phyloP scores from a whole-genome alignment of 2,329 filamentous ascomycete genomes.

The Aspergillus intermedius region DNA sequence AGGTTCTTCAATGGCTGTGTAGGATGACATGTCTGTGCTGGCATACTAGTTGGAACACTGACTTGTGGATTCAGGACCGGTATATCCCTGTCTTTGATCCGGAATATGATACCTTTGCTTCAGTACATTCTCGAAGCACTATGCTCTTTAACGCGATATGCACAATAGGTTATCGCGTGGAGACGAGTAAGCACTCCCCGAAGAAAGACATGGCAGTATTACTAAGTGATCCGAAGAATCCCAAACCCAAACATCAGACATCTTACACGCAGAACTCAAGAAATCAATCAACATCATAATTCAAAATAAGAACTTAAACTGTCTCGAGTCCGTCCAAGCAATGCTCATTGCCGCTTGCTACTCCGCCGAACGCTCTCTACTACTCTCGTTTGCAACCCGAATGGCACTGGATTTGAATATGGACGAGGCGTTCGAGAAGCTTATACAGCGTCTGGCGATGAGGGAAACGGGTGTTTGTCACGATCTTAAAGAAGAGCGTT shows the following conservation, averaged over 20 bases:
- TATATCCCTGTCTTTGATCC: slow-evolving; percentile 47
- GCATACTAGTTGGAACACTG: background rate
- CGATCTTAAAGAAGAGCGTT: slow-evolving; percentile 20
- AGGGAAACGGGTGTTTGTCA: slow-evolving; percentile 15
- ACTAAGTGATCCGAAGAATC: slow-evolving; percentile 11
- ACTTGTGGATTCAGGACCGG: slow-evolving; percentile 30
- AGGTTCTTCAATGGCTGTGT: slow-evolving; percentile 36
- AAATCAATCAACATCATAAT: slow-evolving; percentile 43
- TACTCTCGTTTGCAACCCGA: slow-evolving; percentile 46
- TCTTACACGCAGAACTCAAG: slow-evolving; percentile 41
- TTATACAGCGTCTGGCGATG: slow-evolving; percentile 25
- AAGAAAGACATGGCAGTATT: background rate
- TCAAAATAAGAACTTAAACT: slow-evolving; percentile 31
- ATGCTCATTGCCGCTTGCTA: slow-evolving; percentile 49
- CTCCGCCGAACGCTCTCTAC: slow-evolving; percentile 45
- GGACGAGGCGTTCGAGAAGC: slow-evolving; percentile 38
- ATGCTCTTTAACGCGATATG: slow-evolving; percentile 49
- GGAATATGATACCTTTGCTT: slow-evolving; percentile 40
- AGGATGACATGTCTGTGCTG: slow-evolving; percentile 3
- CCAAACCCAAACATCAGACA: slow-evolving; percentile 31
- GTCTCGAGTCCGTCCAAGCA: slow-evolving; percentile 47
- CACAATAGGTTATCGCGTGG: slow-evolving; percentile 46
- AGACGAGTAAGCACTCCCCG: slow-evolving; percentile 15
- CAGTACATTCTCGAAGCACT: slow-evolving; percentile 42
- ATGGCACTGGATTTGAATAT: slow-evolving; percentile 47